Evolutionary conservation across 2,329 filamentous ascomycete species (phyloP), one percentile per base, ranked within the genome.

Genomic region (Tolypocladium tundrense): DNA sequence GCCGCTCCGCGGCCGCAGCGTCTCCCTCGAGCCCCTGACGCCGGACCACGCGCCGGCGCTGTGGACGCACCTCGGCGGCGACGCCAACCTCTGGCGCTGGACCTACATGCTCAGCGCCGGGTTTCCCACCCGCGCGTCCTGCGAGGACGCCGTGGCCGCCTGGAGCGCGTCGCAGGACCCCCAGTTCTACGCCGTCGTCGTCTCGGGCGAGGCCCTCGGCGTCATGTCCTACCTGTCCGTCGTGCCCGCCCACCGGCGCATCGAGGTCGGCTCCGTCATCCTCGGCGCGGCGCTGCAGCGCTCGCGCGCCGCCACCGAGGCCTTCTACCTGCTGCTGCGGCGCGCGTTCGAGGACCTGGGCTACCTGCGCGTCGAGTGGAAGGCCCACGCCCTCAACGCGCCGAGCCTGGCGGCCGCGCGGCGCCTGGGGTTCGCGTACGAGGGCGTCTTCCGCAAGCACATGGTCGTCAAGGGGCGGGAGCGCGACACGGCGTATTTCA

Each of bases 291-390:
- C 64, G 1, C 66, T 87, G 19, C 79, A 83, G 65, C 75, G 78
- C 16, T 85, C 82, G 0, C 73, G 75, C 0, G 76, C 74, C 8
- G 79, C 82, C 0, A 87, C 83, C 0, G 85, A 87, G 66, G 75
- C 77, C 0, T 74, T 81, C 60, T 85, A 80, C 60, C 70, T 87
- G 1, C 66, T 86, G n/a, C 73, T 81, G 50, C 71, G 72, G 42
- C 73, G 82, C 57, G 76, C 77, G 0, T 82, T 87, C 62, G 73
- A 75, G 2, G 45, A 50, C 45, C 65, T 86, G 27, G 75, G 78
- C 0, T 85, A 82, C 65, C 68, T 78, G 4, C 73, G 85, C 9
- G 77, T 85, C 4, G 84, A 87, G 67, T 88, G 85, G 84, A 88
- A 87, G 64, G 83, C 81, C 56, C 78, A 87, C 65, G 62, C 74